Evolutionary conservation across 495 filamentous ascomycete species (phyloP), one percentile per base, ranked within the genome.

Genomic region (Penicillium bovifimosum): DNA sequence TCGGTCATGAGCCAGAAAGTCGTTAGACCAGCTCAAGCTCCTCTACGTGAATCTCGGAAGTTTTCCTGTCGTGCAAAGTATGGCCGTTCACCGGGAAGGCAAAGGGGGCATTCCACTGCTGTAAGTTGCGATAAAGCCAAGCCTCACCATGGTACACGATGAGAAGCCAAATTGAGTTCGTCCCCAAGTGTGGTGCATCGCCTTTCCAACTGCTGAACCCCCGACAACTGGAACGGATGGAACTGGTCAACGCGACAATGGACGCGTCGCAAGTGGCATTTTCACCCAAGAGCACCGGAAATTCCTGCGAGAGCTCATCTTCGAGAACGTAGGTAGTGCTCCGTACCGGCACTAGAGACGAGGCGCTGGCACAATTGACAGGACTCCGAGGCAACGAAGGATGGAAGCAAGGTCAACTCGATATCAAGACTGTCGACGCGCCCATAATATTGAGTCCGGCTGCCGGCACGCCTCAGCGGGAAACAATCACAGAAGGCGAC

Each of bases 51-150:
- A 87, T 61, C 76, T 91, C 46, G 77, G 82, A 27, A 71, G 66
- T 51, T 85, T 90, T 60, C 76, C 84, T 1, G 69, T 61, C 35
- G 71, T 93, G 1, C 78, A 80, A 40, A 80, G 78, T 51, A 73
- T 91, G 46, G 72, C 70, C 41, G 90, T 91, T 63, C 79, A 77
- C 27, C 91, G 88, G 87, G 72, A 80, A 42, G 86, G 87, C 28
- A 69, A 72, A 32, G 81, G 82, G 53, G 83, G 86, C 0, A 82
- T 81, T 0, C 86, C 79, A 44, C 88, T 87, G 0, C 61, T 88
- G 8, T 82, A 81, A 5, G 74, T 90, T 5, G 79, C 80, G 32
- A 78, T 71, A 16, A 84, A 88, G 58, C 79, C 78, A 11, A 69
- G 79, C 36, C 80, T 86, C 50, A 76, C 47, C 74, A 46, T 31